Evolutionary conservation across 257 asterid species (phyloP), one percentile per base, ranked within the genome.

Genomic region (Solanum megistacrolobum): DNA sequence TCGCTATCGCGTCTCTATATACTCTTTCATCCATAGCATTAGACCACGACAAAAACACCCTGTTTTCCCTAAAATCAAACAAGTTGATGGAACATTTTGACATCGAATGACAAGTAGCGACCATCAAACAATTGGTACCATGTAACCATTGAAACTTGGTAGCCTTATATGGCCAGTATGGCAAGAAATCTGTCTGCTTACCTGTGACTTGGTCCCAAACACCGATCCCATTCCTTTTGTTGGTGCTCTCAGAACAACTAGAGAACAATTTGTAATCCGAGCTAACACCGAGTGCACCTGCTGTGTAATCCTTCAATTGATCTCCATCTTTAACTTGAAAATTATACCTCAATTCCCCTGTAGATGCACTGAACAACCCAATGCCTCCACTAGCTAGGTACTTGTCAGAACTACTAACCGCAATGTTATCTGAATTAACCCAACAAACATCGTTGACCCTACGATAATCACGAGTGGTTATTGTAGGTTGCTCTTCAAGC

Each of bases 371-470:
- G 55, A 95, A 96, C 87, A 96, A 76, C 52, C 98, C 98, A 90
- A 96, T 91, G 10, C 99, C 99, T 36, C 97, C 99, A 18, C 92
- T 90, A 43, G 96, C 97, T 62, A 95, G 34, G 62, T 95, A 87
- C 90, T 93, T 97, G 35, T 96, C 93, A 68, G 96, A 93, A 55
- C 95, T 95, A 12, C 95, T 95, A 12, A 94, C 90, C 85, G 93
- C 98, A 60, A 96, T 91, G 35, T 88, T 95, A 96, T 62, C 93
- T 25, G 34, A 87, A 86, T 96, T 95, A n/a, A 94, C 92, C 96
- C 98, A 96, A 88, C 93, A 86, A 0, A 93, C 94, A 84, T 96
- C 99, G 31, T 96, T 96, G 68, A 96, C 98, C 83, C 94, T 92
- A 87, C 92, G 92, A 21, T 95, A 95, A 86, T 96, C 96, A 52